Evolutionary conservation across 768 basidiomycete species (phyloP), one percentile per base, ranked within the genome.

Genomic region (Phaeotremella skinneri): DNA sequence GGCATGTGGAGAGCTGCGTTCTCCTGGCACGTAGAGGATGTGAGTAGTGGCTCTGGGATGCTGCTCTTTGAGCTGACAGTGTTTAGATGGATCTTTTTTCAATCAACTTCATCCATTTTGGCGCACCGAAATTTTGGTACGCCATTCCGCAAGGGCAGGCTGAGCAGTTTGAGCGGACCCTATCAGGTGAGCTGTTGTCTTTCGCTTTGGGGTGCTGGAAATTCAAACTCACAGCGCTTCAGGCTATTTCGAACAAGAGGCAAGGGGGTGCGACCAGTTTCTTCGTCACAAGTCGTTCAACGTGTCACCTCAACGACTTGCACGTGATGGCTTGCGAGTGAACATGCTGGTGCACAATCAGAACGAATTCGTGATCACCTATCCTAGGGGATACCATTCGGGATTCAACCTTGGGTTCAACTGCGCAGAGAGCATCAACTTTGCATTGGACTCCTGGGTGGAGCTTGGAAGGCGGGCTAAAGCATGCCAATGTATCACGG

Each of bases 1-100:
- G 96, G 96, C 63, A 98, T 97, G 93, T 99, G 96, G 96, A 82
- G 92, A 51, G 94, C 94, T 23, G 91, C 91, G 0, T 98, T 98
- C 78, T 90, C 92, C 0, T 99, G 96, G 94, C 96, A 99, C 69
- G 96, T 99, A 49, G 96, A 99, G 77, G 96, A 99, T 67, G 74
- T 76, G 37, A 72, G 74, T 60, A 6, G 13, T 32, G 34, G 23
- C 51, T 3, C 16, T 2, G 16, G 21, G 25, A 30, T 27, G 14
- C 2, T 14, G 49, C 47, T 49, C 2, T 21, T 11, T 3, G 3
- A 29, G 20, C 56, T 31, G 27, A 52, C 49, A 37, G 16, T 45
- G 13, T 26, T 29, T 21, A 75, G 77, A 96, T 97, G 90, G 96
- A 99, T 72, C 82, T 99, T 1, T 97, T 94, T 78, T 93, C 91